Evolutionary conservation across 805 yeast genomes (phyloP), one percentile per base, ranked within the genome.

Genomic region (Priceomyces haplophilus): DNA sequence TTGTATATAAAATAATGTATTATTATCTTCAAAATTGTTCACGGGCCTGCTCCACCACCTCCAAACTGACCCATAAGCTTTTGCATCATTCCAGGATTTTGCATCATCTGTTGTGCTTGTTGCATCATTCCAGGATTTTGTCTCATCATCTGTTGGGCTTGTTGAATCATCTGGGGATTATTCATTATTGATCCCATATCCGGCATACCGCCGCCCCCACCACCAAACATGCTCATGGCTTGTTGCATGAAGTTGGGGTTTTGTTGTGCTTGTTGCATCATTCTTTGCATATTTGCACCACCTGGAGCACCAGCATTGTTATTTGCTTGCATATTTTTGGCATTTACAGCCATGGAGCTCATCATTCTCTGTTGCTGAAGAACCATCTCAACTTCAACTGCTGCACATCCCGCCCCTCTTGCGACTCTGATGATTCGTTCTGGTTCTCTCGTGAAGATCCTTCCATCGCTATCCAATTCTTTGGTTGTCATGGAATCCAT

Each of bases 401-500:
- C 96, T 2, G 93, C 71, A 18, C 97, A 88, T 17, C 98, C 99
- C 2, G 96, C 83, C 7, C 99, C 99, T 51, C 87, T 76, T 0
- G 98, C 98, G 4, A 91, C 91, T 54, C 99, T 76, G 3, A 89
- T 79, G 39, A 91, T 80, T 62, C 99, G 78, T 36, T 83, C 74
- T 4, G 98, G 98, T 63, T 90, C 82, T 40, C 82, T 80, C 30
- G 78, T 73, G 62, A 91, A 88, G 16, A 86, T 65, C 46, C 80
- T 71, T 1, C 98, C 98, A 62, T 91, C 98, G 49, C 88, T 79
- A 55, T 88, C 96, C 47, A 91, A 76, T 68, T 91, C 99, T 56
- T 83, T 73, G 50, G 82, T 83, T 1, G 97, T 91, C 99, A 91
- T 91, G 2, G 97, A 88, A 62, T 91, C 99, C 85, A 91, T 79